Evolutionary conservation across 352 stramenopile genomes (phyloP).

Genomic region (Bremia lactucae): DNA sequence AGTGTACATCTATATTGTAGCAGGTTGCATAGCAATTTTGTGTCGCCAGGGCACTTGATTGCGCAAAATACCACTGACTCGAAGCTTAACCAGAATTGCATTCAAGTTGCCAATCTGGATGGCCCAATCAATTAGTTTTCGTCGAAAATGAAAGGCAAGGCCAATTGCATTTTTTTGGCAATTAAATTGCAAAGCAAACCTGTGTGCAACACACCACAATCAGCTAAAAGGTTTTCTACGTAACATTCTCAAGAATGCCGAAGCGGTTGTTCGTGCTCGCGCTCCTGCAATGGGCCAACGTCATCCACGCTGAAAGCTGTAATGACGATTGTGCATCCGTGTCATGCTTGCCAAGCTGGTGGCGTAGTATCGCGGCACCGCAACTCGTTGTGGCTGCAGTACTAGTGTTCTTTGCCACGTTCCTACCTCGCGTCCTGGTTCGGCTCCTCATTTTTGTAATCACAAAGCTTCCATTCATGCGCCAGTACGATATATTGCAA

Average conservation of each 20-base stretch:
- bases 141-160: no score
- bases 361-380: slow-evolving; percentile 24
- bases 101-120: no score
- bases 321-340: slow-evolving; percentile 30
- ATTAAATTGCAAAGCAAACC: no score
- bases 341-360: slow-evolving; percentile 50
- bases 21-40: no score
- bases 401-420: slow-evolving; percentile 81
- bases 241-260: neutral
- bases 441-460: slow-evolving; percentile 79
- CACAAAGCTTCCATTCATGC: slow-evolving; percentile 78
- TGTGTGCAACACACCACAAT: no score
- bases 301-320: slow-evolving; percentile 13
- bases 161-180: no score
- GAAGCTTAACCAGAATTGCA: no score
- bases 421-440: slow-evolving; percentile 76
- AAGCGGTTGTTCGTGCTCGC: slow-evolving; percentile 6
- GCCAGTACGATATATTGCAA: slow-evolving; percentile 30
- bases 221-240: no score
- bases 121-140: no score
- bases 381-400: slow-evolving; percentile 50
- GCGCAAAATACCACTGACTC: no score
- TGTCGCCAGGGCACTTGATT: no score
- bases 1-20: no score
- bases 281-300: slow-evolving; percentile 6